phyloP scores from a whole-genome alignment of 345 rosid species.

The Euclidium syriacum region DNA sequence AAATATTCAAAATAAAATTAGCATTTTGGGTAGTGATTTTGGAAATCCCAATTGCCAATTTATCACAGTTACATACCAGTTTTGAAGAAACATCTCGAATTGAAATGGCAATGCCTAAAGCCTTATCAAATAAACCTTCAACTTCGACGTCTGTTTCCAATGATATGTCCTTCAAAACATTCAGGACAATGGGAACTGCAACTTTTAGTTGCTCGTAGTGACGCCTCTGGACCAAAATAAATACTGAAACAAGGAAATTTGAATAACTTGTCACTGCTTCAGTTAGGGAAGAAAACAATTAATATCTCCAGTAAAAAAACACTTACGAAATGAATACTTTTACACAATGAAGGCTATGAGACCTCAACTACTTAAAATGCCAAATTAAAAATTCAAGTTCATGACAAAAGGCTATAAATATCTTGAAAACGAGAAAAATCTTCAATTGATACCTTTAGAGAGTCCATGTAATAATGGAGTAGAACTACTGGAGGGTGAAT shows the following conservation, averaged over 20 bases:
- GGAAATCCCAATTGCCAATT: not conserved
- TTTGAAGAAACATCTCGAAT: constrained; percentile 44
- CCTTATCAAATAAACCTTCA: constrained; percentile 49
- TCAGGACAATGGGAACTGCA: constrained; percentile 56
- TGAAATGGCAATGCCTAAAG: constrained; percentile 56
- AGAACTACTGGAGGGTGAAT: constrained; percentile 35
- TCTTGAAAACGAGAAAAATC: not conserved
- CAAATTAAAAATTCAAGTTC: not conserved
- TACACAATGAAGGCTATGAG: not conserved
- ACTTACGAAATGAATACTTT: not conserved
- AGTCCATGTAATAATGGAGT: constrained; percentile 70
- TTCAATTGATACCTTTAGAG: constrained; percentile 51
- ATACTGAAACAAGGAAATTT: constrained; percentile 44
- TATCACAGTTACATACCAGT: constrained; percentile 47
- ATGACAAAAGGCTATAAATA: not conserved
- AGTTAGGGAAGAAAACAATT: not conserved
- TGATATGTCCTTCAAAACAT: constrained; percentile 44
- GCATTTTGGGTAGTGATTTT: constrained; percentile 7
- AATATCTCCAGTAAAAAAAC: not conserved
- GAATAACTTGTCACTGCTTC: constrained; percentile 13
- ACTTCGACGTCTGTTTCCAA: constrained; percentile 36
- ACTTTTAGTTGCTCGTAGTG: constrained; percentile 75
- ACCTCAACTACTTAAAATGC: not conserved
- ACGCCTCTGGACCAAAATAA: constrained; percentile 54
- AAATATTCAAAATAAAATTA: constrained; percentile 5